Percentiles rank a stretch among this genome's conserved stretches.
Evolutionary conservation across 2,329 filamentous ascomycete genomes (phyloP).

Genomic region (Beauveria brongniartii): DNA sequence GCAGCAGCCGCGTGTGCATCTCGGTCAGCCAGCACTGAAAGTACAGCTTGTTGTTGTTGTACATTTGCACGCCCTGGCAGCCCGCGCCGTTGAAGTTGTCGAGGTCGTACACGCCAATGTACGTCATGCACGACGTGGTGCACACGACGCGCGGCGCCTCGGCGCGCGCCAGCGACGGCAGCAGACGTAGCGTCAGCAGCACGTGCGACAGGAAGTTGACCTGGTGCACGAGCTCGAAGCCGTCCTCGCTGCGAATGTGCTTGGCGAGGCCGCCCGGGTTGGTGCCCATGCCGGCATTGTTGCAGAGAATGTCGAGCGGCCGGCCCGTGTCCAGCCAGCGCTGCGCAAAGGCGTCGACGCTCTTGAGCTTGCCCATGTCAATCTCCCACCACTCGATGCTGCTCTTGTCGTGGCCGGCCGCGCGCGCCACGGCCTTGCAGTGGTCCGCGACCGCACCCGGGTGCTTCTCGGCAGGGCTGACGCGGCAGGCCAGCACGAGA

Average conservation of each 20-base stretch:
- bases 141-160: conserved; percentile 21
- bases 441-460: conserved; percentile 18
- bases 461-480: conserved; percentile 18
- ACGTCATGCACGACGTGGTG: conserved; percentile 23
- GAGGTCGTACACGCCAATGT: conserved; percentile 20
- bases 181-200: conserved; percentile 20
- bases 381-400: conserved; percentile 21
- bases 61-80: conserved; percentile 14
- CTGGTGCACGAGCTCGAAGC: conserved; percentile 24
- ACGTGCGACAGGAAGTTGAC: conserved; percentile 25
- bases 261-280: conserved; percentile 13
- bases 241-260: conserved; percentile 18
- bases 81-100: conserved; percentile 18
- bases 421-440: conserved; percentile 13
- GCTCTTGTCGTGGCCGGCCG: conserved; percentile 11
- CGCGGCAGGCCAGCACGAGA: conserved; percentile 19
- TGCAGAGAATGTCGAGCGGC: conserved; percentile 22
- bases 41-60: conserved; percentile 26
- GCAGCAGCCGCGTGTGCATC: conserved; percentile 19
- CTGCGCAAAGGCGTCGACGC: conserved; percentile 19
- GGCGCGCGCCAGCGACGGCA: conserved; percentile 20
- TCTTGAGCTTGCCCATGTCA: conserved; percentile 18
- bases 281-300: conserved; percentile 21
- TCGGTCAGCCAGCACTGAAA: conserved; percentile 26
- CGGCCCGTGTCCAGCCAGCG: conserved; percentile 19